These are phyloP conservation scores for Nidularia sp. DNA, from an alignment of 768 basidiomycete genomes.

Conservation along the genomic window DNA sequence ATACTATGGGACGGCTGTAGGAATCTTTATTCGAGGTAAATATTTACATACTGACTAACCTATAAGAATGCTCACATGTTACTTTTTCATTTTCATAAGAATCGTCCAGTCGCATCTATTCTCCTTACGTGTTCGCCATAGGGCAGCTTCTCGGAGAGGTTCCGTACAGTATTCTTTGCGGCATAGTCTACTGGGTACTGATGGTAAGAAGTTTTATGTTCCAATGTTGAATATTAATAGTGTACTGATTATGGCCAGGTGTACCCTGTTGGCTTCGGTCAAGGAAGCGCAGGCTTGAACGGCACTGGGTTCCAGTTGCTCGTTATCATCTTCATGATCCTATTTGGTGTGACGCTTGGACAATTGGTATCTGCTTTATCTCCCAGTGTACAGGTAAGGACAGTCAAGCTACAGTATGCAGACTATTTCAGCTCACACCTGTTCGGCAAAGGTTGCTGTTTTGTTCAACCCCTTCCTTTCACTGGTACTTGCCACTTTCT, in stretches of 20 bases:
- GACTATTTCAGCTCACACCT: slow-evolving; percentile 13
- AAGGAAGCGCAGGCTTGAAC: slow-evolving; percentile 53
- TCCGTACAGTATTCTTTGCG: slow-evolving; percentile 71
- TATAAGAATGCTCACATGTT: background rate
- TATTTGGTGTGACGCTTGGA: slow-evolving; percentile 63
- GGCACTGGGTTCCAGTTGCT: slow-evolving; percentile 73
- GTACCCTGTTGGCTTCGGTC: slow-evolving; percentile 64
- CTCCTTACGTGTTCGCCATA: slow-evolving; percentile 79
- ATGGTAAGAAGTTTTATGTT: slow-evolving; percentile 39
- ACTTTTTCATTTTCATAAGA: slow-evolving; percentile 29
- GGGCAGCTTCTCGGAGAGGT: slow-evolving; percentile 80
- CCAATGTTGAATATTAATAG: no score
- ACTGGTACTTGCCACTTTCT: slow-evolving; percentile 66
- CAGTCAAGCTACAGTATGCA: slow-evolving; percentile 15
- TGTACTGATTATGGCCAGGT: slow-evolving; percentile 21
- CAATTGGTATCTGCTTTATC: slow-evolving; percentile 73
- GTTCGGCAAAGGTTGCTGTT: slow-evolving; percentile 52
- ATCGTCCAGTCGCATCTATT: slow-evolving; percentile 82
- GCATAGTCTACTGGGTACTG: slow-evolving; percentile 68
- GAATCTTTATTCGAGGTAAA: slow-evolving; percentile 32
- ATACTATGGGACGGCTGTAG: slow-evolving; percentile 5
- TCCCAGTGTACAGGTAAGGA: slow-evolving; percentile 59
- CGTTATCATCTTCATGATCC: slow-evolving; percentile 66
- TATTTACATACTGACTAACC: no score
- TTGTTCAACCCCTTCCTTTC: slow-evolving; percentile 77